Percentiles rank a stretch among this genome's conserved stretches.
These are phyloP conservation scores for Pulicaria dysenterica DNA, from an alignment of 129 eudicot genomes.

Conservation along the genomic window DNA sequence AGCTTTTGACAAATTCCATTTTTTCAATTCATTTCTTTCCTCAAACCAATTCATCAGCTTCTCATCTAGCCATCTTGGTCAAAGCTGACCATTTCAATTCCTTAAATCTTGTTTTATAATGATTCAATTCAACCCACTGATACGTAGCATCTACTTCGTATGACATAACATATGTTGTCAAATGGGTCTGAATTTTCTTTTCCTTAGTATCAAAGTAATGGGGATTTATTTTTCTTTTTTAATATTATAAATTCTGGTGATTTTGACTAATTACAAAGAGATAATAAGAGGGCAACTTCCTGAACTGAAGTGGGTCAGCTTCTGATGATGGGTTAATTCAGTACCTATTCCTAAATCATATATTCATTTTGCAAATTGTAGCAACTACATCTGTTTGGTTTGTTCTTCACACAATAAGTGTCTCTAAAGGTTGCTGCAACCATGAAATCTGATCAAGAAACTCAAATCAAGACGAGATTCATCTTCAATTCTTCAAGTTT, in stretches of 20 bases:
- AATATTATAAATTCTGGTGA: background rate
- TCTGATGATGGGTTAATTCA: conserved; percentile 36
- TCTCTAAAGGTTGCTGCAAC: conserved; percentile 28
- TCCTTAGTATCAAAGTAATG: conserved; percentile 28
- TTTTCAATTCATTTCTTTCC: conserved; percentile 1
- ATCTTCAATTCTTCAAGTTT: conserved; percentile 1
- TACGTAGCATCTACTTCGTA: too few relatives aligned
- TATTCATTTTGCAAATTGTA: conserved; percentile 11
- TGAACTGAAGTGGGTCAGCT: conserved; percentile 41
- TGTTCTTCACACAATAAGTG: conserved; percentile 32
- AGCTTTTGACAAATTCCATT: conserved; percentile 26
- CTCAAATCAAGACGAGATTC: background rate
- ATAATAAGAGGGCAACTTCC: conserved; percentile 40
- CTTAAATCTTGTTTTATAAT: background rate
- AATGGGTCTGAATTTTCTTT: background rate
- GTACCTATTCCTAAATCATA: conserved; percentile 28
- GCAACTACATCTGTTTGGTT: conserved; percentile 17
- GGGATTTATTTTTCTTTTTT: background rate
- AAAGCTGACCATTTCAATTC: conserved; percentile 8
- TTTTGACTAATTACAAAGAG: conserved; percentile 25
- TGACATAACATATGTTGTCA: background rate
- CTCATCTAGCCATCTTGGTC: background rate
- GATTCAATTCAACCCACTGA: background rate
- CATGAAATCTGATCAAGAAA: conserved; percentile 27
- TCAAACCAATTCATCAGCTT: conserved; percentile 1